Conservation (phyloP, 441 rosid species). For the Daphne laureola region DNA sequence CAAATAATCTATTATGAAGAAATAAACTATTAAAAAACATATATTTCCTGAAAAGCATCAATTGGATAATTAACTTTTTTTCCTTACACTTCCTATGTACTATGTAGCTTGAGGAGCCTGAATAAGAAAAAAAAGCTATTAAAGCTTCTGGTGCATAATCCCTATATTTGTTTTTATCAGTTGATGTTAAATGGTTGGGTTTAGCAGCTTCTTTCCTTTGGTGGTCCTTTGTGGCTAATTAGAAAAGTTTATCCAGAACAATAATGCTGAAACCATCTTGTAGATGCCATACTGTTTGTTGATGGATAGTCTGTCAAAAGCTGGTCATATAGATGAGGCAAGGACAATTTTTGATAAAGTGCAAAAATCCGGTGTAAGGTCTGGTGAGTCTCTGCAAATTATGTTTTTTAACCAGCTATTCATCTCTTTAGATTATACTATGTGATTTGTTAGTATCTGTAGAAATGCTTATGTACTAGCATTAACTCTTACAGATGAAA, state of each 20-base stretch:
- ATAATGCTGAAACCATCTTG: slow-evolving; percentile 13
- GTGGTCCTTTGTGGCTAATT: slow-evolving; percentile 11
- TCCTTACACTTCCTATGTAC: background rate
- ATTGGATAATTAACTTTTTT: background rate
- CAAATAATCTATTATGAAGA: too few relatives aligned
- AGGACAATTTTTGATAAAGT: slow-evolving; percentile 50
- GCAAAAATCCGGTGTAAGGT: slow-evolving; percentile 49
- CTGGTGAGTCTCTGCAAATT: slow-evolving; percentile 41
- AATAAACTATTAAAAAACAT: too few relatives aligned
- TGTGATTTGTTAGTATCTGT: too few relatives aligned
- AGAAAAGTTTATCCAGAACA: too few relatives aligned
- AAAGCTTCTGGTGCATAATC: too few relatives aligned
- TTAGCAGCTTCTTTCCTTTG: slow-evolving; percentile 3
- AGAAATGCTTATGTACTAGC: too few relatives aligned
- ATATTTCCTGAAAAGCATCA: too few relatives aligned
- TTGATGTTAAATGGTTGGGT: background rate
- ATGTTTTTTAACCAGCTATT: background rate
- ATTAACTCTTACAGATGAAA: too few relatives aligned
- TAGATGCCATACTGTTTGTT: slow-evolving; percentile 87
- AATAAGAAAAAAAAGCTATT: too few relatives aligned
- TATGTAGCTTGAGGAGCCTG: too few relatives aligned
- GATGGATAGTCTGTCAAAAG: slow-evolving; percentile 87
- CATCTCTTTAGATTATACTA: too few relatives aligned
- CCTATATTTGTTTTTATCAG: background rate
- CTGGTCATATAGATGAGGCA: slow-evolving; percentile 66